Conservation (phyloP, 306 rosid genomes). For the Medicago ruthenica region DNA sequence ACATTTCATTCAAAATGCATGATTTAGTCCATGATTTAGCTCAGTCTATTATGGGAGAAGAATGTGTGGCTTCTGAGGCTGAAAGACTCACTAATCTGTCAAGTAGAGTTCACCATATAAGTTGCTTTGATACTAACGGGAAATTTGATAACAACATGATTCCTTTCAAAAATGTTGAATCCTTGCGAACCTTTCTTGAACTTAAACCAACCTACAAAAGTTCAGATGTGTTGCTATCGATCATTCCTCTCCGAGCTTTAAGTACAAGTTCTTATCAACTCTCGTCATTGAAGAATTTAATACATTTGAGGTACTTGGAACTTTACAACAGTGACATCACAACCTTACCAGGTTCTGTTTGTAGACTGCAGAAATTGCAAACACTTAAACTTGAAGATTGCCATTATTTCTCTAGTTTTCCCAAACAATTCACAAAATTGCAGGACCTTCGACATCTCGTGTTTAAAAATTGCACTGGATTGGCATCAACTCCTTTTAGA, state of each 20-base stretch:
- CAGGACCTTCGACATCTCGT: background rate
- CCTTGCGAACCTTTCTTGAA: background rate
- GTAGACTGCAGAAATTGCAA: background rate
- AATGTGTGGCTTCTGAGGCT: background rate
- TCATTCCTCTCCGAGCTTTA: background rate
- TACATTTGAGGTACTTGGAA: background rate
- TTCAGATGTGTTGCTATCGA: background rate
- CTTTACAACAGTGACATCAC: background rate
- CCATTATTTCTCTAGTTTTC: background rate
- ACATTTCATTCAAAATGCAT: background rate
- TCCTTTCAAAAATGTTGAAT: background rate
- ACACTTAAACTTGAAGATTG: background rate
- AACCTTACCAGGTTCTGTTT: background rate
- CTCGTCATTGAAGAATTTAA: background rate
- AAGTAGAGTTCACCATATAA: background rate
- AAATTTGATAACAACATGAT: background rate
- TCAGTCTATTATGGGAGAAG: background rate
- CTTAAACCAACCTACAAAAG: rapidly evolving
- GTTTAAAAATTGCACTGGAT: background rate
- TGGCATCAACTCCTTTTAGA: background rate
- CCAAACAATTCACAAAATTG: background rate
- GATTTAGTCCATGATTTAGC: background rate
- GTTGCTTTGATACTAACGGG: background rate
- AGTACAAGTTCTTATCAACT: background rate
- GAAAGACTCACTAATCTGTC: background rate